These are phyloP conservation scores for Pichia cephalocereana DNA, from an alignment of 805 yeast genomes.

Conservation along the genomic window DNA sequence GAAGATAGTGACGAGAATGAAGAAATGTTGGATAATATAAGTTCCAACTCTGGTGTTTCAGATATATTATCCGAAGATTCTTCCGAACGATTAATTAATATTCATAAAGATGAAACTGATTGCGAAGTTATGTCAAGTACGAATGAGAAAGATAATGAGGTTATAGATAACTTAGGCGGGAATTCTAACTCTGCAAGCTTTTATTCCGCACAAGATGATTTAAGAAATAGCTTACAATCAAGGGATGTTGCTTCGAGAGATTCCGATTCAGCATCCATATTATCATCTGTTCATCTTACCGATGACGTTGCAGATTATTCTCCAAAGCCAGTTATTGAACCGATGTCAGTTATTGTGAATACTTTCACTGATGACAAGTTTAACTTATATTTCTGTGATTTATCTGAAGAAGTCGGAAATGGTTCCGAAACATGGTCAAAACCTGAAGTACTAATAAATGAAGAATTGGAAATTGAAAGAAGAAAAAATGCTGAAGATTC, in stretches of 20 bases:
- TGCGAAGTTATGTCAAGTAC: neutral
- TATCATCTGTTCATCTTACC: too few species aligned
- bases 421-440: constrained; percentile 49
- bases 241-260: neutral
- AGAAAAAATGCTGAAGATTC: constrained; percentile 20
- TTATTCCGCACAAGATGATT: neutral
- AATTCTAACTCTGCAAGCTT: neutral
- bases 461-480: constrained; percentile 43
- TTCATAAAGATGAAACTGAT: neutral
- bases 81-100: neutral
- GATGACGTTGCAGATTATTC: too few species aligned
- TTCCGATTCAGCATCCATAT: neutral
- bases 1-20: neutral
- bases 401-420: constrained; percentile 27
- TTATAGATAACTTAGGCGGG: neutral
- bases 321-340: neutral
- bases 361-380: constrained; percentile 52
- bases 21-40: neutral
- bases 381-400: constrained; percentile 43
- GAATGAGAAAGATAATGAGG: neutral
- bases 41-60: neutral
- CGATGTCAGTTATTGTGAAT: constrained; percentile 31
- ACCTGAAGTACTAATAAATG: constrained; percentile 42
- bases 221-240: neutral
- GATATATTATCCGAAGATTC: neutral